Percentiles rank a stretch among this genome's conserved stretches.
phyloP scores from a whole-genome alignment of 2,329 filamentous ascomycete genomes.

The Juglanconis oblonga region DNA sequence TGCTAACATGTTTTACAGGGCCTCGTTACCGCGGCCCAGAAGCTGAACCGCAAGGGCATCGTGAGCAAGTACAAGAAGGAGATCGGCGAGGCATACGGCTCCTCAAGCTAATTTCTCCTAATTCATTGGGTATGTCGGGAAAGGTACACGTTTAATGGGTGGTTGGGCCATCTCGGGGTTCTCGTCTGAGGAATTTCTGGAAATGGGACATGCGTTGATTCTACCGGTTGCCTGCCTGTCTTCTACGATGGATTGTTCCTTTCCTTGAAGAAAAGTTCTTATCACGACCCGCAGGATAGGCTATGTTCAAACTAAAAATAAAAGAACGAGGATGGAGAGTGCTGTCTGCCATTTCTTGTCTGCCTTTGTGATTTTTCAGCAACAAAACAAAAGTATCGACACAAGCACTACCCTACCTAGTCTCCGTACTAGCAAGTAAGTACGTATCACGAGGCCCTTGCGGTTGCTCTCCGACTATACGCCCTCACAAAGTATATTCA shows the following conservation, averaged over 20 bases:
- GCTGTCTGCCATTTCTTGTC: too few species aligned
- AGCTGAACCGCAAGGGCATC: constrained; percentile 69
- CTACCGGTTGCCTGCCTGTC: neutral
- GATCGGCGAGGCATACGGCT: constrained; percentile 58
- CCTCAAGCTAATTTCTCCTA: constrained; percentile 20
- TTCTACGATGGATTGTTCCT: neutral
- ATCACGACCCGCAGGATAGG: constrained; percentile 5
- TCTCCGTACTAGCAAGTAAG: neutral
- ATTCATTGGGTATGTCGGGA: neutral
- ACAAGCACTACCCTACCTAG: too few species aligned
- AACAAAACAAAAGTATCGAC: too few species aligned
- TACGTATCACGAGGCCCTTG: neutral
- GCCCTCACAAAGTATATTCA: neutral
- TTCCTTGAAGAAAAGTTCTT: neutral
- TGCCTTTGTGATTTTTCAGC: too few species aligned
- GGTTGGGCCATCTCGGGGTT: neutral
- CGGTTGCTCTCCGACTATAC: neutral
- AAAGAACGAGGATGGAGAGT: neutral
- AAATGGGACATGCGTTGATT: neutral
- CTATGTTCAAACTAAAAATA: neutral
- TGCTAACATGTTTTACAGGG: constrained; percentile 42
- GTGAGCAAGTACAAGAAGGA: constrained; percentile 59
- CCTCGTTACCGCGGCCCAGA: constrained; percentile 68
- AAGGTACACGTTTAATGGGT: constrained; percentile 2
- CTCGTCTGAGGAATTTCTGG: neutral